These are phyloP conservation scores for Medicago arabica DNA, from an alignment of 306 rosid species.

Conservation along the genomic window DNA sequence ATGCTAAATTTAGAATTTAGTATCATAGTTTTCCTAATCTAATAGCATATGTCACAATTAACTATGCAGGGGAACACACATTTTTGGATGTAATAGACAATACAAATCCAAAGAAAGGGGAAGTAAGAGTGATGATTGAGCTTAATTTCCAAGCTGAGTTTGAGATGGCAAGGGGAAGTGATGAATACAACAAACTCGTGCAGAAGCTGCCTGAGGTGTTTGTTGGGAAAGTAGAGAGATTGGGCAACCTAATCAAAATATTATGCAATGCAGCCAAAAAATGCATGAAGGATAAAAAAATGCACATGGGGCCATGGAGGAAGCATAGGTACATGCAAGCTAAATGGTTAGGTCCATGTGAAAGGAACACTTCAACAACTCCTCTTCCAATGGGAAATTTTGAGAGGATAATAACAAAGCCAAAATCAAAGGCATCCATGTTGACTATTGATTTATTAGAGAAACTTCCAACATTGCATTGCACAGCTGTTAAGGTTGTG, in stretches of 20 bases:
- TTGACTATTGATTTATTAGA: constrained; percentile 81
- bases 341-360: constrained; percentile 82
- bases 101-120: constrained; percentile 62
- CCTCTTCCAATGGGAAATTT: constrained; percentile 40
- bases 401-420: constrained; percentile 45
- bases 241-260: constrained; percentile 59
- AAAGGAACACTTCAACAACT: constrained; percentile 59
- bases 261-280: constrained; percentile 72
- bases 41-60: background rate
- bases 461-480: constrained; percentile 59
- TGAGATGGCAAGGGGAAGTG: constrained; percentile 77
- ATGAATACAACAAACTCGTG: constrained; percentile 65
- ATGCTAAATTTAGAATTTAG: background rate
- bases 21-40: constrained; percentile 19
- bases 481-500: constrained; percentile 63
- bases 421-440: constrained; percentile 72
- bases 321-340: constrained; percentile 83
- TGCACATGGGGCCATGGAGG: constrained; percentile 97
- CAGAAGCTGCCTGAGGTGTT: constrained; percentile 70
- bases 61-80: constrained; percentile 66
- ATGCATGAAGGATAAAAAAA: constrained; percentile 85
- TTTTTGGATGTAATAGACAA: constrained; percentile 76
- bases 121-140: constrained; percentile 75
- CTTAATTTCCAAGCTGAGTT: constrained; percentile 76
- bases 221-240: constrained; percentile 82